Conservation (phyloP, 2,329 filamentous ascomycete species). For the Ambrosiella xylebori region DNA sequence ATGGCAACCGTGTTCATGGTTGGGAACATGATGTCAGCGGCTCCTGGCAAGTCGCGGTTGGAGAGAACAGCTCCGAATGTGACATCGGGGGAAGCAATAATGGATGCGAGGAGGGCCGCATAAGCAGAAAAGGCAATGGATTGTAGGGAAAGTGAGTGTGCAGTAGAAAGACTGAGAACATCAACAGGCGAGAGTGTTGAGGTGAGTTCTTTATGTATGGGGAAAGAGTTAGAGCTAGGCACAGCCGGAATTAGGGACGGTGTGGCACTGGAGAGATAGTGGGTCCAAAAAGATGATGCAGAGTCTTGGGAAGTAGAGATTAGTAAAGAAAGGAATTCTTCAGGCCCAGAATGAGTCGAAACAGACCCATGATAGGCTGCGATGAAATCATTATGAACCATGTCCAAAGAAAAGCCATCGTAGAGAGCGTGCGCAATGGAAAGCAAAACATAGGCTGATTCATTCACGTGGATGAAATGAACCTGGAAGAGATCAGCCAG, state of each 20-base stretch:
- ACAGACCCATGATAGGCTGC: constrained; percentile 39
- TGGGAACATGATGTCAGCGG: constrained; percentile 58
- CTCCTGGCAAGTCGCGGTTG: constrained; percentile 58
- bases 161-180: constrained; percentile 18
- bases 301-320: not conserved
- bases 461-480: constrained; percentile 21
- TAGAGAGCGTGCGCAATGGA: constrained; percentile 79
- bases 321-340: constrained; percentile 12
- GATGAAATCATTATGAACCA: constrained; percentile 55
- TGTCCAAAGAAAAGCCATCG: constrained; percentile 65
- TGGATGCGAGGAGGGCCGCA: constrained; percentile 50
- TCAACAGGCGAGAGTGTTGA: constrained; percentile 23
- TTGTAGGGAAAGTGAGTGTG: constrained; percentile 3
- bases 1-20: constrained; percentile 83
- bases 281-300: constrained; percentile 49
- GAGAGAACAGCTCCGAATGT: constrained; percentile 71
- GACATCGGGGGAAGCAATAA: constrained; percentile 50
- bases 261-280: constrained; percentile 31
- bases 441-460: constrained; percentile 33
- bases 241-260: not conserved
- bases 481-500: constrained; percentile 31
- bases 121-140: constrained; percentile 37
- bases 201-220: not conserved
- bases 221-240: not conserved
- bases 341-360: constrained; percentile 27